phyloP scores from a whole-genome alignment of 129 eudicot genomes.

The Centrapalus pauciflorus region DNA sequence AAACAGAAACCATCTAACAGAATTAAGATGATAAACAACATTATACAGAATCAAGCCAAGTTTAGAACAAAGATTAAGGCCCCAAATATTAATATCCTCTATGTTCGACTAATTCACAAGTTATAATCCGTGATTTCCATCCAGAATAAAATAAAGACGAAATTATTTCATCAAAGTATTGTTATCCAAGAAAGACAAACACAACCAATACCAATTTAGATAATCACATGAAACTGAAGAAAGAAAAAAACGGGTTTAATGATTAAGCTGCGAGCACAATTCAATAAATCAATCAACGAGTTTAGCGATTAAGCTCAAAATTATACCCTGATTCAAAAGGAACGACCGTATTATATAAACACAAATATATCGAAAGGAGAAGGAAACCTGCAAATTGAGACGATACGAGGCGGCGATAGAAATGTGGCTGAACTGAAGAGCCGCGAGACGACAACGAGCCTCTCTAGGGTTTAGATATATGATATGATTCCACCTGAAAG shows the following conservation, averaged over 20 bases:
- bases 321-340: neutral
- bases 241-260: too few relatives aligned
- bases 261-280: too few relatives aligned
- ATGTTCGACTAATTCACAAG: too few relatives aligned
- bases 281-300: too few relatives aligned
- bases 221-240: too few relatives aligned
- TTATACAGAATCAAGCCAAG: too few relatives aligned
- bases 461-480: constrained; percentile 26
- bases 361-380: neutral
- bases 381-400: constrained; percentile 10
- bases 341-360: neutral
- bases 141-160: neutral
- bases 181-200: neutral
- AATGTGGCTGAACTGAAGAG: neutral
- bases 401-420: constrained; percentile 14
- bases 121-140: too few relatives aligned
- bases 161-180: neutral
- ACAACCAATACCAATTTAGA: too few relatives aligned
- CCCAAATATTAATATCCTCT: too few relatives aligned
- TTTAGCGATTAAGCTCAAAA: neutral
- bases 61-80: too few relatives aligned
- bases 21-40: too few relatives aligned
- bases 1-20: too few relatives aligned
- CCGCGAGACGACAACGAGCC: neutral
- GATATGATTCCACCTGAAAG: neutral